Evolutionary conservation across 495 filamentous ascomycete genomes (phyloP).

Genomic region (Aeminium ludgeri): DNA sequence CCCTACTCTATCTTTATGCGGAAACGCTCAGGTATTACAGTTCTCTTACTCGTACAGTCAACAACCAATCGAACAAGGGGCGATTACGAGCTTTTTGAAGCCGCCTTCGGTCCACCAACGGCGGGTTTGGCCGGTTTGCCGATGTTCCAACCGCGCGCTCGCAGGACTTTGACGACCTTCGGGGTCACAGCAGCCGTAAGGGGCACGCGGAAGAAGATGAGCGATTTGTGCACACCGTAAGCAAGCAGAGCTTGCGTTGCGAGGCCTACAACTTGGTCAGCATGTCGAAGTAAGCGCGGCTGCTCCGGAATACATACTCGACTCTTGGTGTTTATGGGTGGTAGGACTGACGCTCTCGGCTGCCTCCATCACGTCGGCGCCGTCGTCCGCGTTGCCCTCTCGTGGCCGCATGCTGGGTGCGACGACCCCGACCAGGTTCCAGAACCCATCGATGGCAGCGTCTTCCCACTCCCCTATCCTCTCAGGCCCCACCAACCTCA

Average conservation of each 20-base stretch:
- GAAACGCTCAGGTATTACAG: no score
- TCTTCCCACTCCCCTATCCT: constrained; percentile 52
- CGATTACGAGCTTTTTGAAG: no score
- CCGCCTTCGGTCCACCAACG: no score
- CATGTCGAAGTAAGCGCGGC: not conserved
- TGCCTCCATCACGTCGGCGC: constrained; percentile 2
- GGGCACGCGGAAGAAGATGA: constrained; percentile 88
- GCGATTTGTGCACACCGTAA: constrained; percentile 94
- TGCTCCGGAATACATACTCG: constrained; percentile 30
- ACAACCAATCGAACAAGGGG: no score
- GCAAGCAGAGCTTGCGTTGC: constrained; percentile 87
- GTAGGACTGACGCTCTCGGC: constrained; percentile 21
- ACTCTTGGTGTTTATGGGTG: constrained; percentile 27
- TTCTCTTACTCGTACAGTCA: no score
- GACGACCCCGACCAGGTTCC: constrained; percentile 34
- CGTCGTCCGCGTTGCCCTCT: constrained; percentile 3
- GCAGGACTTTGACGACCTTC: constrained; percentile 71
- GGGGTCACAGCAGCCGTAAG: constrained; percentile 72
- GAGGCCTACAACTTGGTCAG: constrained; percentile 32
- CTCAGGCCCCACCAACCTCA: constrained; percentile 67
- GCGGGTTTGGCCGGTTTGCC: constrained; percentile 29
- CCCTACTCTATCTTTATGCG: no score
- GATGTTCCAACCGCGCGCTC: constrained; percentile 71
- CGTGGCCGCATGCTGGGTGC: constrained; percentile 20
- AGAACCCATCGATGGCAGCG: constrained; percentile 21